Conservation (phyloP, 2,329 filamentous ascomycete genomes). For the Exophiala sp. region DNA sequence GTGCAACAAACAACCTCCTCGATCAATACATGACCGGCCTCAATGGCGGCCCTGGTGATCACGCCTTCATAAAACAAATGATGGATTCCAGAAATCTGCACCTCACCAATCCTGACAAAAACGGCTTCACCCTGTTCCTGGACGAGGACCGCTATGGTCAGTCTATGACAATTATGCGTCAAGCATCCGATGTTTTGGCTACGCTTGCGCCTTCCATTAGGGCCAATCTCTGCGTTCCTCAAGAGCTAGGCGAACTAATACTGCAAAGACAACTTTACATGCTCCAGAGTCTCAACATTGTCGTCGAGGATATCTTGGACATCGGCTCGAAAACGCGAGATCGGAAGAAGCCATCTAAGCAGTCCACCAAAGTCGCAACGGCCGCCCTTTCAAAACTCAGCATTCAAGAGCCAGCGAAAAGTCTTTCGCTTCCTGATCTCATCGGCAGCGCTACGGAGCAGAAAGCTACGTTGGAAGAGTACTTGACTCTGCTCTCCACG, state of each 20-base stretch:
- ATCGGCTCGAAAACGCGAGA: conserved; percentile 34
- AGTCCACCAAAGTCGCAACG: conserved; percentile 30
- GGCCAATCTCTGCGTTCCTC: conserved; percentile 27
- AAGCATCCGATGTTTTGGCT: conserved; percentile 26
- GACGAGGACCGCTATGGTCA: conserved; percentile 36
- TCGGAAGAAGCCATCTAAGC: conserved; percentile 31
- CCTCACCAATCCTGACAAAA: conserved; percentile 29
- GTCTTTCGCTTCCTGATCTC: conserved; percentile 35
- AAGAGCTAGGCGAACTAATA: conserved; percentile 32
- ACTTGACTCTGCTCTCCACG: conserved; percentile 31
- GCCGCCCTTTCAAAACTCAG: conserved; percentile 36
- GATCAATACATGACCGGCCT: conserved; percentile 37
- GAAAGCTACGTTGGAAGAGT: conserved; percentile 34
- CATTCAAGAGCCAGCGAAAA: conserved; percentile 27
- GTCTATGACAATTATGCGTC: conserved; percentile 30
- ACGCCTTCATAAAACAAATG: conserved; percentile 35
- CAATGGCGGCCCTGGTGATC: conserved; percentile 37
- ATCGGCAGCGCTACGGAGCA: conserved; percentile 35
- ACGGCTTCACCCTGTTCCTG: conserved; percentile 40
- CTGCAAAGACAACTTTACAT: conserved; percentile 39
- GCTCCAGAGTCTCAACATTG: conserved; percentile 40
- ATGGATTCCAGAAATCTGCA: conserved; percentile 36
- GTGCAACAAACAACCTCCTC: conserved; percentile 35
- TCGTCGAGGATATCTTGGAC: conserved; percentile 45
- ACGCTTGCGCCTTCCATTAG: conserved; percentile 22